Evolutionary conservation across 225 moss, liverwort and hornwort species (phyloP), one percentile per base, ranked within the genome.

Genomic region (Pseudoscleropodium purum): DNA sequence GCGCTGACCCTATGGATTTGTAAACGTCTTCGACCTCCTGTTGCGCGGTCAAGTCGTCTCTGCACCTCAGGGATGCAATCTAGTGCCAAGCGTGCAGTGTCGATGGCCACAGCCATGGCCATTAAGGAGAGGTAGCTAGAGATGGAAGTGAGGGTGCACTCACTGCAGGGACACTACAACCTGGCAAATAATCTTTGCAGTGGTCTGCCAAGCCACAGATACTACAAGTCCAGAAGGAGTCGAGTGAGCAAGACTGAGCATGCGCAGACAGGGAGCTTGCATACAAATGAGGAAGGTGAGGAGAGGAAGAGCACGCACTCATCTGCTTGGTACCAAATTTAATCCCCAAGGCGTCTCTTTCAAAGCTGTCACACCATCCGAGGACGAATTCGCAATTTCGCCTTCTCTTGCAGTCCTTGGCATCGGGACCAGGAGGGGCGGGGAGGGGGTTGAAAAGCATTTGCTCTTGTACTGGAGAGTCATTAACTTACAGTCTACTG

Each of bases 11-110:
- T 75, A 13, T 51, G 51, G 13, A 75, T 7, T 33, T 75, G 51
- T 13, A 33, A 13, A 75, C 49, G 20, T 51, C 75, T 18, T 33
- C 5, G 13, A 75, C 13, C 49, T 49, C 75, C 75, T 33, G 4
- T 1, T 51, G 0, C 1, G 5, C 4, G 5, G 13, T 75, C 51
- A 13, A 75, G 20, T 1, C 7, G 0, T 21, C 0, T 0, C 13
- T 75, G 75, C 75, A 2, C 0, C 2, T 1, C 0, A 51, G 20
- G 51, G 2, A 51, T 13, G 2, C 33, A 0, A 11, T 31, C 20
- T 19, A 33, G 4, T 49, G 51, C 75, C 2, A 75, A 2, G 10
- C 5, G 1, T 49, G 51, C 2, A 11, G 4, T 75, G 51, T 49
- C 5, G 33, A 75, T 49, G 51, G 75, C 75, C 2, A 75, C 7